phyloP scores from a whole-genome alignment of 169 alveolate species.

The Babesia ovata region DNA sequence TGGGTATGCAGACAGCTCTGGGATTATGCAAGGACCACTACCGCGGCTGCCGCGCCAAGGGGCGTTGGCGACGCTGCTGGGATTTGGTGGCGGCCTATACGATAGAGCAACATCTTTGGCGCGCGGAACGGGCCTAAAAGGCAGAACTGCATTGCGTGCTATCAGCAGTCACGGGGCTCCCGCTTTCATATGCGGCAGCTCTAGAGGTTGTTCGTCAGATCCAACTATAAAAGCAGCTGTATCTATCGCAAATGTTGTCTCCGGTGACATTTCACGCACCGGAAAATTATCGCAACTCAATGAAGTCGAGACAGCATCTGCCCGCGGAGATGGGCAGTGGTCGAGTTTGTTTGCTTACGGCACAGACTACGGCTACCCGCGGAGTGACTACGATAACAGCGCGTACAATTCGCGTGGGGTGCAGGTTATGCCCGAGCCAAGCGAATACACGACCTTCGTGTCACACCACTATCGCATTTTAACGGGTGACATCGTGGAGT shows the following conservation, averaged over 20 bases:
- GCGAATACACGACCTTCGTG: conserved; percentile 73
- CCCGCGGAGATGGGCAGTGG: too few relatives aligned
- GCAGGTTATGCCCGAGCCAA: background rate
- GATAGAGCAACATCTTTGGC: background rate
- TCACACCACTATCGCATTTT: conserved; percentile 76
- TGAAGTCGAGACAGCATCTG: background rate
- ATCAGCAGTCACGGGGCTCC: background rate
- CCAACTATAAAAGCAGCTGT: too few relatives aligned
- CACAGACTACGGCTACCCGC: background rate
- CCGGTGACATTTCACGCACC: background rate
- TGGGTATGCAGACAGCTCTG: background rate
- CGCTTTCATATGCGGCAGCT: background rate
- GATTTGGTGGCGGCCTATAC: background rate
- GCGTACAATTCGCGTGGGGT: background rate
- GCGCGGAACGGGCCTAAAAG: background rate
- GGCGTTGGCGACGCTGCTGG: background rate
- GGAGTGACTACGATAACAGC: background rate
- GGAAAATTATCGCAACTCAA: background rate
- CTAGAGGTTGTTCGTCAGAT: background rate
- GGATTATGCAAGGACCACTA: background rate
- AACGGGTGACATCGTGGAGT: conserved; percentile 76
- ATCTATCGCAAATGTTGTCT: background rate
- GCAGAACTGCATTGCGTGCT: background rate
- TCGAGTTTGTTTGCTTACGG: conserved; percentile 10
- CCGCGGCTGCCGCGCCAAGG: conserved; percentile 1